phyloP scores from a whole-genome alignment of 371 early-diverging fungal species.

The Syncephalis plumigaleata region DNA sequence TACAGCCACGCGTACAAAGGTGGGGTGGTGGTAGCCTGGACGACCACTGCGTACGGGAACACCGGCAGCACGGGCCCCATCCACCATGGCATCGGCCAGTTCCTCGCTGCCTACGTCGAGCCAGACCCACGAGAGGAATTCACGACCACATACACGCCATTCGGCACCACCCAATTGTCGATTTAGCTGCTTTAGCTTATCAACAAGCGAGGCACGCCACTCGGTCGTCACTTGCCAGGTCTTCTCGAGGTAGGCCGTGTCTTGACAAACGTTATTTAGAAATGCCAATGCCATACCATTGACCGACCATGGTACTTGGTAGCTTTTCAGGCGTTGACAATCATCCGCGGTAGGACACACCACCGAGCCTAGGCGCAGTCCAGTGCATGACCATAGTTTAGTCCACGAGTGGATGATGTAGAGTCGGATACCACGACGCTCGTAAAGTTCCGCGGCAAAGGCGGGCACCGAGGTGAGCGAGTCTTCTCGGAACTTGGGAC shows the following conservation, averaged over 20 bases:
- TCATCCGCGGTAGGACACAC: slow-evolving; percentile 58
- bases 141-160: slow-evolving; percentile 54
- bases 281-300: slow-evolving; percentile 65
- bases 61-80: slow-evolving; percentile 48
- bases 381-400: slow-evolving; percentile 81
- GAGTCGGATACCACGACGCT: slow-evolving; percentile 40
- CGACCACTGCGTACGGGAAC: slow-evolving; percentile 66
- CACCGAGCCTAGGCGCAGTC: slow-evolving; percentile 69
- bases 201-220: slow-evolving; percentile 41
- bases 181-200: slow-evolving; percentile 19
- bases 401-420: slow-evolving; percentile 84
- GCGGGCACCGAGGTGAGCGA: slow-evolving; percentile 47
- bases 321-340: slow-evolving; percentile 42
- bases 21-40: slow-evolving; percentile 56
- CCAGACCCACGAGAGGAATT: slow-evolving; percentile 77
- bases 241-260: slow-evolving; percentile 38
- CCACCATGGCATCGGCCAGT: slow-evolving; percentile 36
- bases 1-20: slow-evolving; percentile 63
- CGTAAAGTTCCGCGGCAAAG: slow-evolving; percentile 31
- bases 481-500: slow-evolving; percentile 48
- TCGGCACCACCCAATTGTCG: slow-evolving; percentile 6
- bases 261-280: slow-evolving; percentile 53
- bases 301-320: slow-evolving; percentile 81
- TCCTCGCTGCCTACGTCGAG: slow-evolving; percentile 35
- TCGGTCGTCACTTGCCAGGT: slow-evolving; percentile 56